Percentiles rank a stretch among this genome's conserved stretches.
Evolutionary conservation across 2,329 filamentous ascomycete species (phyloP).

Genomic region (Diaporthe citri): DNA sequence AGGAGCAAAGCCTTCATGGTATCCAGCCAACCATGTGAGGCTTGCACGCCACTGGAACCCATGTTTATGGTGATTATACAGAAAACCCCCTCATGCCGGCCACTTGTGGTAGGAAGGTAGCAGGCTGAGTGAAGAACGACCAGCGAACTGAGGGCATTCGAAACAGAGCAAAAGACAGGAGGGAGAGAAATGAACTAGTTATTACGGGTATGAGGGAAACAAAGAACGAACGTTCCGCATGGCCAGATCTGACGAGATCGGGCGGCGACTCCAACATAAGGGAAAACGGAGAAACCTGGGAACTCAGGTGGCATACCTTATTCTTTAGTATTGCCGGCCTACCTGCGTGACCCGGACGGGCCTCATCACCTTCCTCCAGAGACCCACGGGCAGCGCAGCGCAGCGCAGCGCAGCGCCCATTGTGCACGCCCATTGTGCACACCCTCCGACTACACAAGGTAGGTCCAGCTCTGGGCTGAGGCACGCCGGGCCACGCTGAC

Average conservation of each 20-base stretch:
- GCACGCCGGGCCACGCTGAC: conserved; percentile 38
- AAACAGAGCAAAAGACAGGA: conserved; percentile 34
- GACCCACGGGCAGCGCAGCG: conserved; percentile 15
- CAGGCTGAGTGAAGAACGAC: conserved; percentile 44
- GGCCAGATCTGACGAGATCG: conserved; percentile 34
- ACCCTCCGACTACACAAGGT: conserved; percentile 32
- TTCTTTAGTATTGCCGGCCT: conserved; percentile 42
- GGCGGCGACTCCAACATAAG: conserved; percentile 34
- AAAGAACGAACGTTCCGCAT: conserved; percentile 37
- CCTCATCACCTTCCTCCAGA: conserved; percentile 32
- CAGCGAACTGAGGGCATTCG: conserved; percentile 43
- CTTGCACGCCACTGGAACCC: conserved; percentile 51
- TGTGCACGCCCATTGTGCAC: conserved; percentile 33
- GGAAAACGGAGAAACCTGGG: conserved; percentile 22
- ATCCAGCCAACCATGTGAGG: conserved; percentile 60
- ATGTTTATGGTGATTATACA: conserved; percentile 36
- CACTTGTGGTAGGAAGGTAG: conserved; percentile 31
- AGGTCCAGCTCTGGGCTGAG: conserved; percentile 37
- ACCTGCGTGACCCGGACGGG: conserved; percentile 36
- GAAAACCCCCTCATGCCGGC: conserved; percentile 42
- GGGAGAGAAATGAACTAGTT: conserved; percentile 25
- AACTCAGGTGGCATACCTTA: conserved; percentile 38
- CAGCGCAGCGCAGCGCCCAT: conserved; percentile 8
- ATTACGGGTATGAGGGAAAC: conserved; percentile 32
- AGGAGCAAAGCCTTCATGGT: conserved; percentile 60